A percentile compares a stretch with the other conserved stretches of the same genome.
Evolutionary conservation across 768 basidiomycete genomes (phyloP).

Genomic region (Amanita jacksonii): DNA sequence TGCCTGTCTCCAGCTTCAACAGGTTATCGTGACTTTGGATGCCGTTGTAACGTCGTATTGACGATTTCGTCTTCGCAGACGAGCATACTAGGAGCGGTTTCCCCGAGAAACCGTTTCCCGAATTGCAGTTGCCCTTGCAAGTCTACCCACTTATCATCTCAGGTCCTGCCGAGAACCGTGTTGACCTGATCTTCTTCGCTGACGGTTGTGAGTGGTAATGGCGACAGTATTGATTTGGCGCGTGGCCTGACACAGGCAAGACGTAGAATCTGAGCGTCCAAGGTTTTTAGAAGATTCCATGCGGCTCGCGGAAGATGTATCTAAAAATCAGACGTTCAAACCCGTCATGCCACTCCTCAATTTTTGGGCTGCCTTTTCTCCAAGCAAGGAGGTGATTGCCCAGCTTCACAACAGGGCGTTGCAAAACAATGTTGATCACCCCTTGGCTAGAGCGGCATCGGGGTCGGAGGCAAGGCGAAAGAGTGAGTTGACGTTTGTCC

Average conservation of each 20-base stretch:
- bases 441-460: slow-evolving; percentile 60
- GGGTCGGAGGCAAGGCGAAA: slow-evolving; percentile 56
- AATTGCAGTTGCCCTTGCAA: slow-evolving; percentile 25
- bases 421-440: too few species aligned
- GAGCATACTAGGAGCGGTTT: too few species aligned
- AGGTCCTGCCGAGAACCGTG: slow-evolving; percentile 54
- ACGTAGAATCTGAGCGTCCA: slow-evolving; percentile 41
- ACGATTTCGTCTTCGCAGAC: too few species aligned
- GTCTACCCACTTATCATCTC: slow-evolving; percentile 49
- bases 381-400: slow-evolving; percentile 54
- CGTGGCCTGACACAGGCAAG: slow-evolving; percentile 22
- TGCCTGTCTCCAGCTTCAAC: too few species aligned
- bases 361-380: slow-evolving; percentile 73
- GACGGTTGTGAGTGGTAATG: slow-evolving; percentile 55
- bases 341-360: slow-evolving; percentile 69
- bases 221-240: background rate
- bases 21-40: too few species aligned
- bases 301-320: slow-evolving; percentile 59
- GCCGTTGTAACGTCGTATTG: too few species aligned
- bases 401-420: too few species aligned
- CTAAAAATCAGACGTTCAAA: slow-evolving; percentile 66
- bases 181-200: slow-evolving; percentile 68
- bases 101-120: too few species aligned
- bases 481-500: slow-evolving; percentile 32
- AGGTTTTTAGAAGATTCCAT: slow-evolving; percentile 61